Evolutionary conservation across 2,329 filamentous ascomycete genomes (phyloP).

Genomic region (Colletotrichum sp.): DNA sequence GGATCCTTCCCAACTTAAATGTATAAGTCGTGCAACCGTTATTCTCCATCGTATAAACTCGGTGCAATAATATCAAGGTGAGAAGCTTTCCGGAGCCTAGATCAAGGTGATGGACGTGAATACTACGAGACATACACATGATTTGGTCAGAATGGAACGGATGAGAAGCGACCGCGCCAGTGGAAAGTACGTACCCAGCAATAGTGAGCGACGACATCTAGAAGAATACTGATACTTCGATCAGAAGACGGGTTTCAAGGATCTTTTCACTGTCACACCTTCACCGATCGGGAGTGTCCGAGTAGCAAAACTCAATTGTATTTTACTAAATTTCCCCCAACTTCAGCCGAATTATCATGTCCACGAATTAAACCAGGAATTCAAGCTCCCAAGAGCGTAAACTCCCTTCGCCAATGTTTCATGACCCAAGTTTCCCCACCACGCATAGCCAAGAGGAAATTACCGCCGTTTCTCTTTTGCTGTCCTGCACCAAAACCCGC

Average conservation of each 20-base stretch:
- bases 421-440: background rate
- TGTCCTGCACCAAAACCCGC: background rate
- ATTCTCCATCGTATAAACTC: background rate
- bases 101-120: background rate
- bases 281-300: background rate
- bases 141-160: background rate
- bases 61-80: background rate
- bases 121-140: background rate
- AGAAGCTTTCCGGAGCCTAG: background rate
- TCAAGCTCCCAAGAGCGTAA: constrained; percentile 1
- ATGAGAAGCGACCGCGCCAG: background rate
- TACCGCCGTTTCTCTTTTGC: background rate
- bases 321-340: background rate
- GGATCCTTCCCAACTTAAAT: background rate
- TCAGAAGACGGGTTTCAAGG: background rate
- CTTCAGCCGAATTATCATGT: constrained; percentile 8
- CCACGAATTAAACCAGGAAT: constrained; percentile 7
- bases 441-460: background rate
- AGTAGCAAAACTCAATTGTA: background rate
- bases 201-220: background rate
- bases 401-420: background rate
- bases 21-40: background rate
- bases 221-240: background rate
- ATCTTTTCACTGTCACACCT: background rate
- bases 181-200: background rate